phyloP scores from a whole-genome alignment of 2,329 filamentous ascomycete species.

The Aspergillus hortae region DNA sequence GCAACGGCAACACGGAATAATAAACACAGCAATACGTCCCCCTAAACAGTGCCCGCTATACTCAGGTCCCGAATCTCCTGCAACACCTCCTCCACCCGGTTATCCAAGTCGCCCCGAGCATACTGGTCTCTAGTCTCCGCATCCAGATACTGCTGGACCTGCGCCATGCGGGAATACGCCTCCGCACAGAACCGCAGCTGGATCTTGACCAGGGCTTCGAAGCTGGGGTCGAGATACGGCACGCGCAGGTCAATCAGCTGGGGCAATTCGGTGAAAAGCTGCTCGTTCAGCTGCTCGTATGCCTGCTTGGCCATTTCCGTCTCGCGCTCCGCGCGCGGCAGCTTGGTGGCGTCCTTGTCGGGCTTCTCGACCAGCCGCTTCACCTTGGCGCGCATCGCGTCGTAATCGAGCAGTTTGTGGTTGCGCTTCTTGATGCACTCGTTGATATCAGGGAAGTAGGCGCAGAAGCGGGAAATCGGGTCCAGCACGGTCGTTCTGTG shows the following conservation, averaged over 20 bases:
- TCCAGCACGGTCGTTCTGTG: constrained; percentile 83
- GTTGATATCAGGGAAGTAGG: constrained; percentile 98
- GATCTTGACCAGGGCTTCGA: constrained; percentile 98
- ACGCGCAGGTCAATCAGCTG: constrained; percentile 96
- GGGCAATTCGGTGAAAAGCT: constrained; percentile 86
- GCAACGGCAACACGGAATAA: constrained; percentile 2
- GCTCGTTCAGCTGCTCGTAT: constrained; percentile 96
- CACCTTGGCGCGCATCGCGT: constrained; percentile 90
- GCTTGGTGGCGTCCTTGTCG: constrained; percentile 95
- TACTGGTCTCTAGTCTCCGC: constrained; percentile 95
- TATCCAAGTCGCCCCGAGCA: constrained; percentile 86
- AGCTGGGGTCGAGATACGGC: constrained; percentile 93
- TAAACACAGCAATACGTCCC: constrained; percentile 8
- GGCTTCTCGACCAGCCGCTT: constrained; percentile 97
- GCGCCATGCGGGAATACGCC: constrained; percentile 95
- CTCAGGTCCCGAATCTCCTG: constrained; percentile 96
- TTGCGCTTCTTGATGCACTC: constrained; percentile 99
- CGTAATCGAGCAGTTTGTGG: constrained; percentile 98
- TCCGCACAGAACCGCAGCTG: constrained; percentile 97
- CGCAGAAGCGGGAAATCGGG: constrained; percentile 92
- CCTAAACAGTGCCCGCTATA: constrained; percentile 70
- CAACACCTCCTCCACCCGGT: constrained; percentile 87
- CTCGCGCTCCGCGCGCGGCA: constrained; percentile 94
- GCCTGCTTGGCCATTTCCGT: constrained; percentile 88
- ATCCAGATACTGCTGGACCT: constrained; percentile 97